Base-by-base conservation (phyloP, 805 yeast species). In the Blastobotrys muscicola region DNA sequence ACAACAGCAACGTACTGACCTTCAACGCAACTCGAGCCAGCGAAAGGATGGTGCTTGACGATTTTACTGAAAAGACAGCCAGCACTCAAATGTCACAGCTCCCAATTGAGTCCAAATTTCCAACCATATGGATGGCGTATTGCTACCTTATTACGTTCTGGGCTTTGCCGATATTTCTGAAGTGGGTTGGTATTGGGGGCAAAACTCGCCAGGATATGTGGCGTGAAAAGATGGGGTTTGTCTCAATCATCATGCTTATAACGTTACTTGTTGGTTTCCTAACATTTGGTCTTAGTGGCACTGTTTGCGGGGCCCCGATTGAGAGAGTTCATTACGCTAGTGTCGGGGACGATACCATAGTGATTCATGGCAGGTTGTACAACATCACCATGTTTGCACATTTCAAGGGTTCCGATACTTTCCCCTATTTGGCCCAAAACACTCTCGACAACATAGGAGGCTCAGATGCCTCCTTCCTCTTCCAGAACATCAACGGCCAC, bases 401-500 rank as follows among this genome's bases (percentile, higher is more conserved):
- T 33, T 42, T 33, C 16, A 33, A 12, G 12, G 13, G 16, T 15
- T 15, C 4, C 4, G 33, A 31, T 8, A 4, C n/a, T n/a, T 32
- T 12, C 14, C 12, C 12, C 3, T 14, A 32, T n/a, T 14, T 12
- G 34, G 15, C 14, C 6, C 30, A 20, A 9, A 36, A 12, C 29
- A 89, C 30, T 2, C 16, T 14, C 13, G 44, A 20, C 8, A 23
- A 3, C 41, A 43, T 16, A 29, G 46, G 89, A 39, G 72, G 76
- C 45, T 51, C 50, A 36, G 67, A 62, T 41, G 62, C 52, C 3
- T 53, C 90, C 2, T 80, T 87, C 51, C 66, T 89, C 49, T 89
- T 87, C 61, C 97, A 89, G 62, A 89, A 87, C 60, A 95, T 89
- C 36, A 87, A 87, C 59, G 95, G 95, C 14, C 79, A 89, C 59